Evolutionary conservation across 768 basidiomycete species (phyloP).

Genomic region (Boletus pseudo-olivaceus): DNA sequence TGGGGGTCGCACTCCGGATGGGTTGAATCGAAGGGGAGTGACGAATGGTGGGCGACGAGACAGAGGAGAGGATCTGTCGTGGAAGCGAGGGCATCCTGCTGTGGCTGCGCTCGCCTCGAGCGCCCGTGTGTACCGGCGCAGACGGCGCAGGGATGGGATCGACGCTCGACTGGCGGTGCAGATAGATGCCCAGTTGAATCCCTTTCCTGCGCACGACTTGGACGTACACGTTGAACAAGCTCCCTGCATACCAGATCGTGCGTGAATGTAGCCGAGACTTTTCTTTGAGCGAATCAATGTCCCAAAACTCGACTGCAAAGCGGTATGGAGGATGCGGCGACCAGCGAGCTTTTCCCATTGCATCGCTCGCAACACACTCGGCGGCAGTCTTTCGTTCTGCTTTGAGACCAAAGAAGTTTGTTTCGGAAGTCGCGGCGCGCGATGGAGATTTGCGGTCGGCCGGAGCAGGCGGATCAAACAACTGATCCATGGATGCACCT

Average conservation of each 20-base stretch:
- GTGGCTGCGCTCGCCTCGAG: constrained; percentile 23
- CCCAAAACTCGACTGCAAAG: constrained; percentile 90
- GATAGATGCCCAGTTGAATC: constrained; percentile 80
- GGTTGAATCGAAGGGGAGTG: constrained; percentile 47
- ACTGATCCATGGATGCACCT: constrained; percentile 63
- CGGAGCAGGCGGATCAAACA: constrained; percentile 45
- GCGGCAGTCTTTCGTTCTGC: constrained; percentile 40
- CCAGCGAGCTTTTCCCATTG: constrained; percentile 51
- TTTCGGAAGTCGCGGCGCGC: constrained; percentile 38
- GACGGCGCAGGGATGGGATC: constrained; percentile 78
- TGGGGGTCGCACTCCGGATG: constrained; percentile 45
- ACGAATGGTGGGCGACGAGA: constrained; percentile 30
- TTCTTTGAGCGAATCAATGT: constrained; percentile 75
- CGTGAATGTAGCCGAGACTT: constrained; percentile 80
- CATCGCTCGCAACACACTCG: constrained; percentile 41
- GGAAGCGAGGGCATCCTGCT: constrained; percentile 31
- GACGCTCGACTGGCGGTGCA: constrained; percentile 80
- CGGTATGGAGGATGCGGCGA: constrained; percentile 76
- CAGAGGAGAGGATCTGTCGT: constrained; percentile 28
- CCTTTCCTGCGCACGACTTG: constrained; percentile 84
- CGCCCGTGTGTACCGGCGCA: constrained; percentile 40
- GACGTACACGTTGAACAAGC: constrained; percentile 83
- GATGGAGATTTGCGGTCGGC: constrained; percentile 24
- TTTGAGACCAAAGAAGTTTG: constrained; percentile 63
- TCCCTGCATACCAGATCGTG: constrained; percentile 89